A percentile compares a stretch with the other conserved stretches of the same genome.
These are phyloP conservation scores for Haematococcus sp. DNA, from an alignment of 139 green algal genomes.

Conservation along the genomic window DNA sequence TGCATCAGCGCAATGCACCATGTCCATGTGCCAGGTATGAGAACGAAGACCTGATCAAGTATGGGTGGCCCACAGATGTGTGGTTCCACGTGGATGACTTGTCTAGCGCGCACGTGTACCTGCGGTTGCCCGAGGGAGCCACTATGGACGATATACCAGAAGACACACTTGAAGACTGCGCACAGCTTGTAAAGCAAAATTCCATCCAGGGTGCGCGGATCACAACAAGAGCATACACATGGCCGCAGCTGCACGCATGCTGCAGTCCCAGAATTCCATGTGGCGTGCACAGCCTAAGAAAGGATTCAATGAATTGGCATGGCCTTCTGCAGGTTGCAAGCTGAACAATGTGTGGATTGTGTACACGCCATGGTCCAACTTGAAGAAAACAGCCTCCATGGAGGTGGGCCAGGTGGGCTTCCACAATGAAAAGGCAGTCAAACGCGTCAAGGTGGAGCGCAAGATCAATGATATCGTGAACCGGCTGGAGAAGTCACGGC, in stretches of 20 bases:
- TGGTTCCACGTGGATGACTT: conserved; percentile 96
- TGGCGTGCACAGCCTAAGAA: too few relatives aligned
- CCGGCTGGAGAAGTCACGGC: conserved; percentile 86
- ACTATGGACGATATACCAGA: conserved; percentile 73
- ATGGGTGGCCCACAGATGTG: conserved; percentile 68
- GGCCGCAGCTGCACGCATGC: neutral
- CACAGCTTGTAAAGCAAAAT: conserved; percentile 95
- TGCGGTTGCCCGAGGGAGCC: conserved; percentile 71
- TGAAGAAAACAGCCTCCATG: conserved; percentile 81
- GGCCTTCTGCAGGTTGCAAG: conserved; percentile 76
- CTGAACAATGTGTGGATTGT: conserved; percentile 81
- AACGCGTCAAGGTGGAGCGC: conserved; percentile 64
- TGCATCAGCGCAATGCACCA: neutral
- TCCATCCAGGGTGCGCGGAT: conserved; percentile 77
- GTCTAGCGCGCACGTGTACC: conserved; percentile 95
- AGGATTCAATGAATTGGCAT: too few relatives aligned
- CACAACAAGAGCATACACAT: neutral
- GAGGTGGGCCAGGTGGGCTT: conserved; percentile 81
- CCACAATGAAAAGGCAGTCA: conserved; percentile 70
- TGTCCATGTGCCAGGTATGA: too few relatives aligned
- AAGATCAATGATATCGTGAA: conserved; percentile 93
- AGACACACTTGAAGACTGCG: conserved; percentile 87
- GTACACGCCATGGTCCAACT: conserved; percentile 92
- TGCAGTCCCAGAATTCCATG: too few relatives aligned
- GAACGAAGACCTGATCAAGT: conserved; percentile 93